Evolutionary conservation across 345 rosid species (phyloP).

Genomic region (Bruguiera gymnorhiza): DNA sequence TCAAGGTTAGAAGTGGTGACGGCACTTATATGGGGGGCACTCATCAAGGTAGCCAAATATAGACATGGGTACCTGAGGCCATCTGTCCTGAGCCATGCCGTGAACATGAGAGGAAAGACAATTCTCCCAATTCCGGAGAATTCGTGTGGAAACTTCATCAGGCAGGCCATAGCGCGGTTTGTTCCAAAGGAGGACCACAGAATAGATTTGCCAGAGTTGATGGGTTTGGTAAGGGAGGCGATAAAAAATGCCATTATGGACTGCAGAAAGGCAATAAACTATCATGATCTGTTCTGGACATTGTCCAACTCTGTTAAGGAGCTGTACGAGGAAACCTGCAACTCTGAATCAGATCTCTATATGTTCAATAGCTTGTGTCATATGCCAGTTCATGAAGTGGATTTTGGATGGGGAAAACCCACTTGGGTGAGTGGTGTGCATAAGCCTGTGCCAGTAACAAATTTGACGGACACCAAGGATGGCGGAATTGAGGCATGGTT

Average conservation of each 20-base stretch:
- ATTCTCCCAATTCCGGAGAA: constrained; percentile 10
- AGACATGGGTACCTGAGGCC: constrained; percentile 20
- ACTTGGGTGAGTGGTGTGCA: constrained; percentile 19
- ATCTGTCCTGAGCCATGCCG: neutral
- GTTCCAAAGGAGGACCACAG: neutral
- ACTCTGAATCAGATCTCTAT: constrained; percentile 14
- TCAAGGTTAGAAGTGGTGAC: constrained; percentile 42
- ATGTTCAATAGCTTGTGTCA: constrained; percentile 28
- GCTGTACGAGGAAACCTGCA: neutral
- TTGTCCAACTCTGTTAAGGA: neutral
- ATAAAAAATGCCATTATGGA: constrained; percentile 8
- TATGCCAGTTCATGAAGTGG: constrained; percentile 20
- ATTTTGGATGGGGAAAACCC: constrained; percentile 44
- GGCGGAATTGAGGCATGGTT: constrained; percentile 33
- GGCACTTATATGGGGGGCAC: constrained; percentile 33
- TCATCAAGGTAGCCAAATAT: neutral
- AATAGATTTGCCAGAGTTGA: constrained; percentile 16
- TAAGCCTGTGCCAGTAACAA: constrained; percentile 9
- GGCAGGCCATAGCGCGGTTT: neutral
- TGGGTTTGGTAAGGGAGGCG: constrained; percentile 21
- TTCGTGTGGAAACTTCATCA: constrained; percentile 12
- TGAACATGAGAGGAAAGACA: constrained; percentile 16
- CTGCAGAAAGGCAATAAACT: constrained; percentile 7
- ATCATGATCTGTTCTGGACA: neutral
- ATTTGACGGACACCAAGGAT: constrained; percentile 20